Percentiles rank a stretch among this genome's conserved stretches.
Conservation (phyloP, 495 filamentous ascomycete species). For the Hypomontagnella submonticulosa region DNA sequence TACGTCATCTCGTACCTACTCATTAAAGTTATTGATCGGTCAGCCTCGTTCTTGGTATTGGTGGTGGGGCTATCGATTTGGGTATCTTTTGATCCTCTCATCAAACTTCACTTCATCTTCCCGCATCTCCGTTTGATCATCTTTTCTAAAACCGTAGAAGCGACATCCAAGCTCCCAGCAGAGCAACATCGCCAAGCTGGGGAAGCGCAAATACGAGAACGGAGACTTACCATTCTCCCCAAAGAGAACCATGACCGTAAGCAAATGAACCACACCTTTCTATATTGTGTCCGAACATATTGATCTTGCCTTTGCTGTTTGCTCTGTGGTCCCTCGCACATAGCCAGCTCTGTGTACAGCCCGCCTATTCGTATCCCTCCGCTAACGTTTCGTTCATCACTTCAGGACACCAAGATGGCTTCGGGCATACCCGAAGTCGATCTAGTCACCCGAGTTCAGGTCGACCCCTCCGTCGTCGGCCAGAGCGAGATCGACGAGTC, state of each 20-base stretch:
- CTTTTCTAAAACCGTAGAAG: slow-evolving; percentile 20
- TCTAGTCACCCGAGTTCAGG: slow-evolving; percentile 83
- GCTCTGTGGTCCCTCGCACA: background rate
- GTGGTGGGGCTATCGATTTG: slow-evolving; percentile 33
- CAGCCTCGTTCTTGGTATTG: slow-evolving; percentile 26
- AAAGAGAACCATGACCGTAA: slow-evolving; percentile 87
- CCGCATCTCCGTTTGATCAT: background rate
- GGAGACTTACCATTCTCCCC: slow-evolving; percentile 76
- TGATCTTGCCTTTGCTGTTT: slow-evolving; percentile 2
- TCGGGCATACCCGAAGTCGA: slow-evolving; percentile 61
- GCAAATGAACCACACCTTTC: slow-evolving; percentile 45
- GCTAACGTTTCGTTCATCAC: slow-evolving; percentile 27
- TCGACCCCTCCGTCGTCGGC: slow-evolving; percentile 70
- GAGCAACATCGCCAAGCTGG: slow-evolving; percentile 61
- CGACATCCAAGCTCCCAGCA: slow-evolving; percentile 37
- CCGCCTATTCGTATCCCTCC: background rate
- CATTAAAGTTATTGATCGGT: slow-evolving; percentile 23
- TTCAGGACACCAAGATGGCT: slow-evolving; percentile 54
- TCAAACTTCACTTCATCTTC: background rate
- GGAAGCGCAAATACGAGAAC: slow-evolving; percentile 87
- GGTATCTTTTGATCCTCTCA: slow-evolving; percentile 28
- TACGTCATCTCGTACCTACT: slow-evolving; percentile 36
- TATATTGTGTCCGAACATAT: background rate
- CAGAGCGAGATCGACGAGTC: slow-evolving; percentile 89
- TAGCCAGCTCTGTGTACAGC: background rate